phyloP scores from a whole-genome alignment of 208 protist species.

The Crithidia thermophila region DNA sequence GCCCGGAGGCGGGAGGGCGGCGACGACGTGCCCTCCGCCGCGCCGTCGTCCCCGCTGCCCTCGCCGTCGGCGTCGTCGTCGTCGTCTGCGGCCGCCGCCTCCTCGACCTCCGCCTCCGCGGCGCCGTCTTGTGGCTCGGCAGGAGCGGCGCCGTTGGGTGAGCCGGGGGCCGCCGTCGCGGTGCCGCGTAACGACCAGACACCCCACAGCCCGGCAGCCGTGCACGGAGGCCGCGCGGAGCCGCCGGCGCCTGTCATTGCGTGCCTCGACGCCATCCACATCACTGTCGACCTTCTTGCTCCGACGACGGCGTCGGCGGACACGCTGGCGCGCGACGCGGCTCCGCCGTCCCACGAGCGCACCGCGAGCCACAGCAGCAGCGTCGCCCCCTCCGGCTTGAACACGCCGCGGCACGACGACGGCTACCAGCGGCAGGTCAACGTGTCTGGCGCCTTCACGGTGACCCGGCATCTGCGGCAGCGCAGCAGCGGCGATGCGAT shows the following conservation, averaged over 20 bases:
- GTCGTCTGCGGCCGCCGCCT: neutral
- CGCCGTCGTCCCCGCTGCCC: neutral
- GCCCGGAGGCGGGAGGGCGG: too few relatives aligned
- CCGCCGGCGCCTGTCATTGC: neutral
- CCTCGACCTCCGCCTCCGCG: neutral
- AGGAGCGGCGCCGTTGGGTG: too few relatives aligned
- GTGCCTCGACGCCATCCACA: slow-evolving; percentile 20
- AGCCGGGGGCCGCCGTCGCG: too few relatives aligned
- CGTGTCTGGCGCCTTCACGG: slow-evolving; percentile 31
- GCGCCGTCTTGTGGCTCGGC: neutral
- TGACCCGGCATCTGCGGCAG: slow-evolving; percentile 31
- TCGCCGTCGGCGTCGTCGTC: slow-evolving; percentile 1
- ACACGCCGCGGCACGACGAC: slow-evolving; percentile 10
- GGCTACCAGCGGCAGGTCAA: slow-evolving; percentile 25
- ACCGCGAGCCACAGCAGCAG: slow-evolving; percentile 14
- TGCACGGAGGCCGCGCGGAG: neutral
- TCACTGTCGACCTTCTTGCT: slow-evolving; percentile 20
- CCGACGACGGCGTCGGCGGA: neutral
- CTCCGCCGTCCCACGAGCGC: neutral
- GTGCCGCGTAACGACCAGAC: too few relatives aligned
- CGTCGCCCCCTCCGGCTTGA: slow-evolving; percentile 12
- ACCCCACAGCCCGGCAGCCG: too few relatives aligned
- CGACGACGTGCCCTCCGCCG: neutral
- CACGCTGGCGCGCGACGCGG: neutral
- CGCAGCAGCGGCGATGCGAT: slow-evolving; percentile 18